A percentile compares a stretch with the other conserved stretches of the same genome.
Conservation (phyloP, 2,329 filamentous ascomycete genomes). For the Zasmidium citrigriseum region DNA sequence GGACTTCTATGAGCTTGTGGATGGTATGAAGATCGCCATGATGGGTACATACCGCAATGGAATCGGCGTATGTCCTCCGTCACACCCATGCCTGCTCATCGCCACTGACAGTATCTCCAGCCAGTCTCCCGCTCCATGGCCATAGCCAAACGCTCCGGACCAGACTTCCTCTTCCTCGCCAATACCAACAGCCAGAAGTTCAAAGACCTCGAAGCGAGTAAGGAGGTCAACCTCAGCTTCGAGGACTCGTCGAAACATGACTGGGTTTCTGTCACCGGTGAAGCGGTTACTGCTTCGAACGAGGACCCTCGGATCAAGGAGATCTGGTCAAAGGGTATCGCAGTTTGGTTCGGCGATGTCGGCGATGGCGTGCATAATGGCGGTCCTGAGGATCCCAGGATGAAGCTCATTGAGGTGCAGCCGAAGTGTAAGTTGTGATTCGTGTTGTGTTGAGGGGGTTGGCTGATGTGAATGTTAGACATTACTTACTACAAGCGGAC, state of each 20-base stretch:
- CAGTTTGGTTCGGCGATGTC: slow-evolving; percentile 54
- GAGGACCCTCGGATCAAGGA: slow-evolving; percentile 52
- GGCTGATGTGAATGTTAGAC: slow-evolving; percentile 25
- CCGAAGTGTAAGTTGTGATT: slow-evolving; percentile 30
- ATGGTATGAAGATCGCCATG: slow-evolving; percentile 48
- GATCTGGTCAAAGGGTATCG: slow-evolving; percentile 41
- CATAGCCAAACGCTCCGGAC: slow-evolving; percentile 57
- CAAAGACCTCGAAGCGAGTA: slow-evolving; percentile 45
- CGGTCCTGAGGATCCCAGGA: slow-evolving; percentile 48
- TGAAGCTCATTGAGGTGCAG: slow-evolving; percentile 45
- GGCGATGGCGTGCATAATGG: slow-evolving; percentile 52
- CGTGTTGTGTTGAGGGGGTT: background rate
- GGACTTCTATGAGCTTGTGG: slow-evolving; percentile 50
- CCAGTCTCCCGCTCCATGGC: slow-evolving; percentile 52
- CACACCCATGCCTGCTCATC: background rate
- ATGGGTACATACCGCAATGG: slow-evolving; percentile 45
- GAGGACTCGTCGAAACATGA: slow-evolving; percentile 49
- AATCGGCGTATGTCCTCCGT: slow-evolving; percentile 33
- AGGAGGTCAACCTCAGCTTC: slow-evolving; percentile 47
- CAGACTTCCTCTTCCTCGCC: slow-evolving; percentile 54
- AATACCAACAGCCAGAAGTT: slow-evolving; percentile 52
- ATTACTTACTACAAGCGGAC: slow-evolving; percentile 38
- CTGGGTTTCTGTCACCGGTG: slow-evolving; percentile 50
- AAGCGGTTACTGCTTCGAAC: slow-evolving; percentile 43
- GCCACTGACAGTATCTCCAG: slow-evolving; percentile 10